These are phyloP conservation scores for Xylaria sp. DNA, from an alignment of 2,329 filamentous ascomycete species.

Conservation along the genomic window DNA sequence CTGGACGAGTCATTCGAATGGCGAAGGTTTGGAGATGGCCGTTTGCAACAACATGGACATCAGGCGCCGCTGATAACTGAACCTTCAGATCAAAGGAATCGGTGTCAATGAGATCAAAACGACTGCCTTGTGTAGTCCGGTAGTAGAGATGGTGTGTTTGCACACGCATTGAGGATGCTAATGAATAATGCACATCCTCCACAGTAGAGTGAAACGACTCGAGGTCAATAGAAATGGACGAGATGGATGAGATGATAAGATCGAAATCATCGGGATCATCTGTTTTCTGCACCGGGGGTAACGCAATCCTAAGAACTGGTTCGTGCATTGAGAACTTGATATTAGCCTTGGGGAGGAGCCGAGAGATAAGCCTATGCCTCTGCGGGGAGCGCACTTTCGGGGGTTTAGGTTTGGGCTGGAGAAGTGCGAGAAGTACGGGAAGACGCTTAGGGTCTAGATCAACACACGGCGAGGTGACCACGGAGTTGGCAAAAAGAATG, in stretches of 20 bases:
- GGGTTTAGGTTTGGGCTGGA: slow-evolving; percentile 60
- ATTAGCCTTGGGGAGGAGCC: slow-evolving; percentile 89
- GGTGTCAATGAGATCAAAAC: slow-evolving; percentile 85
- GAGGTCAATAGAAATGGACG: slow-evolving; percentile 88
- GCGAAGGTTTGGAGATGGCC: slow-evolving; percentile 86
- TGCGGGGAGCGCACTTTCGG: slow-evolving; percentile 51
- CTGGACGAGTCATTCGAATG: slow-evolving; percentile 85
- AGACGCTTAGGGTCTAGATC: slow-evolving; percentile 93
- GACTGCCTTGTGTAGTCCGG: slow-evolving; percentile 80
- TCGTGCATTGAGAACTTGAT: slow-evolving; percentile 98
- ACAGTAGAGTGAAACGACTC: slow-evolving; percentile 93
- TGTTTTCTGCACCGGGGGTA: slow-evolving; percentile 75
- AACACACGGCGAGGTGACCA: slow-evolving; percentile 92
- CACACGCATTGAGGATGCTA: slow-evolving; percentile 81
- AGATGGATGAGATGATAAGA: slow-evolving; percentile 92
- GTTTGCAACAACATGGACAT: slow-evolving; percentile 80
- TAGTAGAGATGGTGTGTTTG: slow-evolving; percentile 93
- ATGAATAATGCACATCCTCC: slow-evolving; percentile 83
- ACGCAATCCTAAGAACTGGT: slow-evolving; percentile 85
- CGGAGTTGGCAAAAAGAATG: slow-evolving; percentile 93
- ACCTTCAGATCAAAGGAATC: slow-evolving; percentile 88
- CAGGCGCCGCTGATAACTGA: slow-evolving; percentile 82
- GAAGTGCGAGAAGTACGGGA: slow-evolving; percentile 79
- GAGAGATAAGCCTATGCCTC: slow-evolving; percentile 76
- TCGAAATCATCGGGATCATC: slow-evolving; percentile 83